A percentile compares a stretch with the other conserved stretches of the same genome.
Evolutionary conservation across 371 early-diverging fungal genomes (phyloP).

Genomic region (Choanephora cucurbitarum): DNA sequence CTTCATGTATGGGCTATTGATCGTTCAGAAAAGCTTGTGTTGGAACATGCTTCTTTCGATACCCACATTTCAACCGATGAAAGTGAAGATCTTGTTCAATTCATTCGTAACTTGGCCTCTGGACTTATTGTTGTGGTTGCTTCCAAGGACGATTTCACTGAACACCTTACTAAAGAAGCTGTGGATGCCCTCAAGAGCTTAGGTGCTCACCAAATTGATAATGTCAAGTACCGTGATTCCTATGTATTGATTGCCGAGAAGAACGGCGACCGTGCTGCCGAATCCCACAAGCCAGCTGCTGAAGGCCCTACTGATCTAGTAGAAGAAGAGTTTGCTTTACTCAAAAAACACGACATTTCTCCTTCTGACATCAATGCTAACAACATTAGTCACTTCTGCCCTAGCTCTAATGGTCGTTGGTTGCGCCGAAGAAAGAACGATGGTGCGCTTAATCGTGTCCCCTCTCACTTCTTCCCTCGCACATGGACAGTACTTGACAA

Average conservation of each 20-base stretch:
- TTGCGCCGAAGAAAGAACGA: constrained; percentile 79
- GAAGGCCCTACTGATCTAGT: constrained; percentile 57
- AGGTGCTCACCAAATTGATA: constrained; percentile 60
- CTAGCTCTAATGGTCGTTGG: constrained; percentile 74
- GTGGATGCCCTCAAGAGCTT: constrained; percentile 57
- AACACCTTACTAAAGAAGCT: constrained; percentile 65
- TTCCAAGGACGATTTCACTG: constrained; percentile 73
- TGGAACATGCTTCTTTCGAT: constrained; percentile 76
- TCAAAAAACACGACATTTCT: constrained; percentile 27
- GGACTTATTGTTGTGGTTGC: constrained; percentile 71
- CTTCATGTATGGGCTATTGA: constrained; percentile 76
- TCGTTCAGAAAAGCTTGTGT: constrained; percentile 62
- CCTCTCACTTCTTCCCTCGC: constrained; percentile 75
- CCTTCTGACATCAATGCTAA: constrained; percentile 37
- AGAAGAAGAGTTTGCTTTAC: constrained; percentile 41
- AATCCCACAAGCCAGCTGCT: constrained; percentile 44
- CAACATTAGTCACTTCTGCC: constrained; percentile 56
- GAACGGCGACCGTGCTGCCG: constrained; percentile 22
- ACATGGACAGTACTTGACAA: constrained; percentile 74
- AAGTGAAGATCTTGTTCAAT: constrained; percentile 66
- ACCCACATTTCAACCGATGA: constrained; percentile 75
- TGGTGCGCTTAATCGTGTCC: constrained; percentile 84
- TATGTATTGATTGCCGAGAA: constrained; percentile 82
- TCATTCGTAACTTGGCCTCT: constrained; percentile 62
- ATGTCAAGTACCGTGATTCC: constrained; percentile 74